A percentile compares a stretch with the other conserved stretches of the same genome.
These are phyloP conservation scores for Aspergillus intermedius DNA, from an alignment of 2,329 filamentous ascomycete genomes.

Conservation along the genomic window DNA sequence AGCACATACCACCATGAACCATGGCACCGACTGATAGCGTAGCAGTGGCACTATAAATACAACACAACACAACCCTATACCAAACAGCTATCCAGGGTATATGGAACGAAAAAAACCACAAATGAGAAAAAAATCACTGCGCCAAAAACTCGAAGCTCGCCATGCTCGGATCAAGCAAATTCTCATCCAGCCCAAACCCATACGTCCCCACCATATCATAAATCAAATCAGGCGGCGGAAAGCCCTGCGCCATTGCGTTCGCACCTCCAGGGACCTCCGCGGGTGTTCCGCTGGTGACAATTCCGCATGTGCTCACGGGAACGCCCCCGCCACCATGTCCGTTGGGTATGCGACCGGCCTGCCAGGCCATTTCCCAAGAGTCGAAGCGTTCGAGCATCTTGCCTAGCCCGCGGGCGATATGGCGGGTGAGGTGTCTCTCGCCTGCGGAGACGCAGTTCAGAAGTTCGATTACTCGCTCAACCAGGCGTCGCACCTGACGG, in stretches of 20 bases:
- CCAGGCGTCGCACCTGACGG: conserved; percentile 31
- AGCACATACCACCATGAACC: neutral
- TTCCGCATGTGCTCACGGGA: conserved; percentile 6
- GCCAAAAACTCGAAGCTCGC: conserved; percentile 35
- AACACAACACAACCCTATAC: too few species aligned
- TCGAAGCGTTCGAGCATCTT: conserved; percentile 39
- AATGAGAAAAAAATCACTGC: conserved; percentile 15
- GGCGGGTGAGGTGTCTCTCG: conserved; percentile 36
- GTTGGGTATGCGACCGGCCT: conserved; percentile 5
- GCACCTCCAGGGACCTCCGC: conserved; percentile 33
- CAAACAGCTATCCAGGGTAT: too few species aligned
- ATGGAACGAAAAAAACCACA: too few species aligned
- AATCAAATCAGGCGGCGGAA: conserved; percentile 36
- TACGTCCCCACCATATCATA: conserved; percentile 41
- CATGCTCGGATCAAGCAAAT: conserved; percentile 37
- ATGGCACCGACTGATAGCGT: too few species aligned
- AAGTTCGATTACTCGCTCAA: conserved; percentile 35
- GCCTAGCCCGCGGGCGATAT: conserved; percentile 36
- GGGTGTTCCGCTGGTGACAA: conserved; percentile 10
- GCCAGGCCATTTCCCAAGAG: conserved; percentile 33
- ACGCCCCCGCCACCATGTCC: neutral
- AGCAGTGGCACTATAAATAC: too few species aligned
- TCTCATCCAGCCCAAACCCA: conserved; percentile 37
- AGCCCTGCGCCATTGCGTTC: conserved; percentile 37
- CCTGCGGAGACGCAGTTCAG: conserved; percentile 36